Base-by-base conservation (phyloP, 495 filamentous ascomycete species). In the Hyaloscypha bicolor region DNA sequence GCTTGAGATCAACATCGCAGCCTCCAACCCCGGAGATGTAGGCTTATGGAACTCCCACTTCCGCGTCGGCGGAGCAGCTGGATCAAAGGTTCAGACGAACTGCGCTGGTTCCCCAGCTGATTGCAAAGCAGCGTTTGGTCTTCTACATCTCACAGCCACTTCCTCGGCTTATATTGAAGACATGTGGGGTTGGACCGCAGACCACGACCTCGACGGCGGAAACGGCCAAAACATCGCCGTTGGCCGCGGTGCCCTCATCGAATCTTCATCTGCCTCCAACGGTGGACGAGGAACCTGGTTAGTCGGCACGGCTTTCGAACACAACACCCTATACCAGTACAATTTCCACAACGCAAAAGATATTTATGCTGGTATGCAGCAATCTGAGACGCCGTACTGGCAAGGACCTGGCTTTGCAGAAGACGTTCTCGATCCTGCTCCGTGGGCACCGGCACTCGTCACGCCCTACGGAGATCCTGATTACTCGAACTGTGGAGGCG, bases 381-480 rank as follows among this genome's bases (percentile, higher is more conserved):
- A 96, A 72, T 91, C 92, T 11, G 93, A 96, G 77, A 93, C 92
- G 3, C 90, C 90, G 39, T 87, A 87, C 69, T 92, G 86, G 73
- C 87, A 90, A 75, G 66, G 66, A 11, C 32, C 62, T 30, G 31
- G 60, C 21, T 37, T 53, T 3, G n/a, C 55, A 12, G 32, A 37
- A 19, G 45, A 48, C 19, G 35, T 22, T 4, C 42, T 48, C 8
- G 42, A 48, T 14, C 66, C 66, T 19, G 66, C 52, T 16, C 66
- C 66, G 9, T 69, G 66, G 66, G 45, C 42, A 4, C 42, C 55
- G 6, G 60, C 66, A 6, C 32, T 48, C 42, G 42, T 67, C 5
- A 37, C 66, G 2, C 22, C 79, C 60, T 82, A 84, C 35, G 82
- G 80, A 1, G 90, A 90, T 68, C 87, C 87, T 1, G 77, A 85